Percentiles rank a stretch among this genome's conserved stretches.
These are phyloP conservation scores for Plasmodium cynomolgi DNA, from an alignment of 169 alveolate species.

Conservation along the genomic window DNA sequence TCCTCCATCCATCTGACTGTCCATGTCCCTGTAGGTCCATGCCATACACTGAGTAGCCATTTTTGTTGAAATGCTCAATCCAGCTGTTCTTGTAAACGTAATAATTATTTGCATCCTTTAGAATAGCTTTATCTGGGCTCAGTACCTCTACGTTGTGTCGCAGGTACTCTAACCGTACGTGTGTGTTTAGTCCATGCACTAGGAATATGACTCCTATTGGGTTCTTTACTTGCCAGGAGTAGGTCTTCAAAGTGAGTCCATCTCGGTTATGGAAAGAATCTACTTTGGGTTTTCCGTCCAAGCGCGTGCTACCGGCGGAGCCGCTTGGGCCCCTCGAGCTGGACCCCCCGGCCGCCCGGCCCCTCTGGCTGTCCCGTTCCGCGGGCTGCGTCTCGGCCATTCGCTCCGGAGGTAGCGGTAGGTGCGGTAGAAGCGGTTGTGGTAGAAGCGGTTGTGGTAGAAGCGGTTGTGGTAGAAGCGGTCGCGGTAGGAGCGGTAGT, in stretches of 20 bases:
- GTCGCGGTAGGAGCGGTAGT: neutral
- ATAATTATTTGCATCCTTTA: conserved; percentile 58
- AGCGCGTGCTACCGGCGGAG: neutral
- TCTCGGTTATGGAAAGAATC: conserved; percentile 80
- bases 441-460: neutral
- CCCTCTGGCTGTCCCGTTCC: neutral
- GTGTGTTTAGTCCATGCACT: conserved; percentile 80
- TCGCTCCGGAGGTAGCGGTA: neutral
- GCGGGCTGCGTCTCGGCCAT: neutral
- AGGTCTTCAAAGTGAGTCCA: conserved; percentile 77
- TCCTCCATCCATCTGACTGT: conserved; percentile 77
- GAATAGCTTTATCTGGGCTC: conserved; percentile 38
- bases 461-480: too few species aligned
- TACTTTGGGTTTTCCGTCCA: conserved; percentile 72
- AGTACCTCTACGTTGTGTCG: conserved; percentile 78
- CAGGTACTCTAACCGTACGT: conserved; percentile 80
- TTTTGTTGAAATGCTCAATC: conserved; percentile 76
- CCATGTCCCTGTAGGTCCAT: conserved; percentile 84
- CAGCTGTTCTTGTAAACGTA: conserved; percentile 79
- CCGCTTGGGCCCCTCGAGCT: neutral
- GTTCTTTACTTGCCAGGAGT: conserved; percentile 71
- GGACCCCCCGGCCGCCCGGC: neutral
- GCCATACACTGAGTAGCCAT: conserved; percentile 78
- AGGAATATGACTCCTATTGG: conserved; percentile 77
- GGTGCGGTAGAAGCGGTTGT: neutral